phyloP scores from a whole-genome alignment of 768 basidiomycete species.

The Rubroboletus satanas region DNA sequence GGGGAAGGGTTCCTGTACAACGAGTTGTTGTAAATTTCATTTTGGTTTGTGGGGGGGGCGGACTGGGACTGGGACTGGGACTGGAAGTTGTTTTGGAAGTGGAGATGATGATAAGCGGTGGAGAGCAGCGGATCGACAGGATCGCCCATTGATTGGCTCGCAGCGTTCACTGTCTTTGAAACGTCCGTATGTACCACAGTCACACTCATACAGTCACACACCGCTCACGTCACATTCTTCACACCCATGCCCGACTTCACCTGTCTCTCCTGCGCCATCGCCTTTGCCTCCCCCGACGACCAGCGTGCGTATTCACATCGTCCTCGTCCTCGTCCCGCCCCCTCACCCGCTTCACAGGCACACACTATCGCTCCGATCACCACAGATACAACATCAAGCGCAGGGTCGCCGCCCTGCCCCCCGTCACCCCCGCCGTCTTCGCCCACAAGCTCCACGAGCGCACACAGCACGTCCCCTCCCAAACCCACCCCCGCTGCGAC shows the following conservation, averaged over 20 bases:
- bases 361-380: constrained; percentile 90
- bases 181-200: constrained; percentile 13
- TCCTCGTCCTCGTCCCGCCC: too few relatives aligned
- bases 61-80: constrained; percentile 21
- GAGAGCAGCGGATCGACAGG: constrained; percentile 62
- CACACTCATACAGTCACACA: constrained; percentile 5
- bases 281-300: constrained; percentile 75
- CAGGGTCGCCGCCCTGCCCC: constrained; percentile 84
- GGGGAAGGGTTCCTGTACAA: constrained; percentile 32
- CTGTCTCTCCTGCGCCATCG: constrained; percentile 88
- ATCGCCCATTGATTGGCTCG: constrained; percentile 52
- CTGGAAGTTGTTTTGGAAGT: constrained; percentile 32
- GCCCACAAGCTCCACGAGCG: constrained; percentile 86
- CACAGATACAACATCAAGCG: constrained; percentile 99
- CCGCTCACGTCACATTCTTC: background rate
- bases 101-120: constrained; percentile 48
- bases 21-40: constrained; percentile 17
- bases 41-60: constrained; percentile 17
- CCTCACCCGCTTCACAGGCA: constrained; percentile 43
- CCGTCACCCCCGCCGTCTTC: constrained; percentile 73
- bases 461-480: constrained; percentile 59
- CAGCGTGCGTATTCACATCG: constrained; percentile 60
- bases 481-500: constrained; percentile 61
- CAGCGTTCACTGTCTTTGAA: constrained; percentile 27
- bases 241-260: constrained; percentile 41